Conservation (phyloP, 768 basidiomycete species). For the Trametes cingulata region DNA sequence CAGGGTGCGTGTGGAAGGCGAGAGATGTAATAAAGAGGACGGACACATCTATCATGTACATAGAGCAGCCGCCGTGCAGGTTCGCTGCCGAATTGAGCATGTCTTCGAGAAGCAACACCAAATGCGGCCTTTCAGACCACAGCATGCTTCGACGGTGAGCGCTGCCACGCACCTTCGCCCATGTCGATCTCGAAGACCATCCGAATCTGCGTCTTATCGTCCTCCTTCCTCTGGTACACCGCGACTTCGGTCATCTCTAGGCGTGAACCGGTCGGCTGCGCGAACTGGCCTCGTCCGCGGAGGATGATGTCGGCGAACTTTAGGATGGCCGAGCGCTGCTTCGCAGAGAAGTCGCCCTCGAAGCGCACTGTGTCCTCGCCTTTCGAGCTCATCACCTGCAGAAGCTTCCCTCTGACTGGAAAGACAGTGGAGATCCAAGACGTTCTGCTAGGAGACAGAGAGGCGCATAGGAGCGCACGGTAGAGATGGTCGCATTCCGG, state of each 20-base stretch:
- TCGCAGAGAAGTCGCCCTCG: not conserved
- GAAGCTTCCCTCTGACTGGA: no score
- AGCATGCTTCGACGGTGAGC: no score
- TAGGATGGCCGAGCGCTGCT: constrained; percentile 2
- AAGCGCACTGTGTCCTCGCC: not conserved
- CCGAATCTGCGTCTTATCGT: constrained; percentile 17
- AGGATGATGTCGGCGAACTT: constrained; percentile 6
- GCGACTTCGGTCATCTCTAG: constrained; percentile 15
- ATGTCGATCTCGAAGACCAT: constrained; percentile 13
- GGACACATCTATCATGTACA: constrained; percentile 19
- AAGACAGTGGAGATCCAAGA: no score
- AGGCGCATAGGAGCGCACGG: no score
- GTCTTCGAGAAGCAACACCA: not conserved
- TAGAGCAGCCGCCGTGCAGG: constrained; percentile 21
- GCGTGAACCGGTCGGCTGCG: not conserved
- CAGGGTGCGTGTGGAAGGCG: no score
- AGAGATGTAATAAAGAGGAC: not conserved
- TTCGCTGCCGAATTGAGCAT: constrained; percentile 15
- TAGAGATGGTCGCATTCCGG: no score
- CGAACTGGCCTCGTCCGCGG: not conserved
- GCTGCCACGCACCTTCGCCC: constrained; percentile 1
- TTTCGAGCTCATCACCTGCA: no score
- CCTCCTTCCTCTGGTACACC: constrained; percentile 9
- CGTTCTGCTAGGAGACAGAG: no score
- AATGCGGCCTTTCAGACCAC: not conserved